Evolutionary conservation across 768 basidiomycete species (phyloP), one percentile per base, ranked within the genome.

Genomic region (Tricholoma sp.): DNA sequence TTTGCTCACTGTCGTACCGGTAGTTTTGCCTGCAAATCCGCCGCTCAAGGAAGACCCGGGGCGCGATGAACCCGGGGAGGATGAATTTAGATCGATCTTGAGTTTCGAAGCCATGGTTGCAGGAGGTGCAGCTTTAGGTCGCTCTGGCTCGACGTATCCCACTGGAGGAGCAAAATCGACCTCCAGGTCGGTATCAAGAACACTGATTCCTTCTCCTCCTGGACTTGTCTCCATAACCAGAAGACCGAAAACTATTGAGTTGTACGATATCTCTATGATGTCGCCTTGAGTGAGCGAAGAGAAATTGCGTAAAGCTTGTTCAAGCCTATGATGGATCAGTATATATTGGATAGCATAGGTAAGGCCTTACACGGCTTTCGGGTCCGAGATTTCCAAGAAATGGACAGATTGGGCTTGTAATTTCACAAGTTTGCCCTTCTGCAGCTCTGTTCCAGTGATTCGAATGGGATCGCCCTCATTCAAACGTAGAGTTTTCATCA

Each of bases 251-350:
- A 93, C 81, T 65, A 99, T 93, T 0, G 86, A 86, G 69, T 98
- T 98, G 73, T 99, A 98, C n/a, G 79, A 85, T 65, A 99, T 96
- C 73, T 98, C 97, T 68, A 99, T 92, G 59, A 97, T 96, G 67
- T 99, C 97, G 44, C 94, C 94, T 65, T 94, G 91, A 0, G 95
- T 94, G 24, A 99, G 78, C 15, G 85, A 84, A 29, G 94, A 85
- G 71, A 95, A 99, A 70, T 96, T 93, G 47, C 95, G 86, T 12
- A 99, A 77, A 13, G 94, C 91, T 69, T 94, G 90, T 72, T 99
- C 97, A 36, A 99, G 85, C 2, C 95, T 98, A 49, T 17, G 15
- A 31, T 49, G 29, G 3, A 17, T 49, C n/a, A 31, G 47, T 32
- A 32, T 17, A 32, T 31, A 32, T 49, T 53, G 54, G 45, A 47